Evolutionary conservation across 371 early-diverging fungal genomes (phyloP).

Genomic region (Choanephora cucurbitarum): DNA sequence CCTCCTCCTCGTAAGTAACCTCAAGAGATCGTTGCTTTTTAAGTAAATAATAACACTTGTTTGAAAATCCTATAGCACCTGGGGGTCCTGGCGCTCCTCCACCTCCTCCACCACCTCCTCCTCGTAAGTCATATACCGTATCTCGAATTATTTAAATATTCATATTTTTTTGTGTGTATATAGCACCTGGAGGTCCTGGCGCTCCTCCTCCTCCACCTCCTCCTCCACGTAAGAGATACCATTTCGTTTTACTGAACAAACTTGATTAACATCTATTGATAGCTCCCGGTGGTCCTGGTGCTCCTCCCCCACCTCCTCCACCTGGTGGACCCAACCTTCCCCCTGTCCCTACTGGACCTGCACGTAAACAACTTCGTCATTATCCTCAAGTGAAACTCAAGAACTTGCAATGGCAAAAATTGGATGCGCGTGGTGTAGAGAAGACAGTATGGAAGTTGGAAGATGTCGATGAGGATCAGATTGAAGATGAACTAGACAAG

Average conservation of each 20-base stretch:
- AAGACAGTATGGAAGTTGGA: constrained; percentile 45
- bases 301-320: neutral
- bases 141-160: no score
- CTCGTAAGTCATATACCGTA: constrained; percentile 2
- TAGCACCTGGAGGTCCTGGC: constrained; percentile 14
- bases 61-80: neutral
- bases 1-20: constrained; percentile 11
- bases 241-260: neutral
- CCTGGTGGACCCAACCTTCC: constrained; percentile 23
- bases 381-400: constrained; percentile 49
- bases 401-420: constrained; percentile 50
- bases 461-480: constrained; percentile 33
- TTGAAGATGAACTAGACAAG: constrained; percentile 39
- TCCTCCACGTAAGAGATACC: constrained; percentile 19
- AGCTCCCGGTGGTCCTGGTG: constrained; percentile 2
- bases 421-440: constrained; percentile 38
- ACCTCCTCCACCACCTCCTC: constrained; percentile 6
- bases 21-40: no score
- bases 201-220: constrained; percentile 31
- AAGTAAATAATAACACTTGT: neutral
- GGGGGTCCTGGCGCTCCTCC: neutral
- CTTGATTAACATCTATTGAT: neutral
- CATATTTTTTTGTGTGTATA: no score
- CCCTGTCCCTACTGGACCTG: constrained; percentile 27
- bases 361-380: constrained; percentile 43